Percentiles rank a stretch among this genome's conserved stretches.
These are phyloP conservation scores for Chalciporus sp. DNA, from an alignment of 1,284 basidiomycete genomes.

Conservation along the genomic window DNA sequence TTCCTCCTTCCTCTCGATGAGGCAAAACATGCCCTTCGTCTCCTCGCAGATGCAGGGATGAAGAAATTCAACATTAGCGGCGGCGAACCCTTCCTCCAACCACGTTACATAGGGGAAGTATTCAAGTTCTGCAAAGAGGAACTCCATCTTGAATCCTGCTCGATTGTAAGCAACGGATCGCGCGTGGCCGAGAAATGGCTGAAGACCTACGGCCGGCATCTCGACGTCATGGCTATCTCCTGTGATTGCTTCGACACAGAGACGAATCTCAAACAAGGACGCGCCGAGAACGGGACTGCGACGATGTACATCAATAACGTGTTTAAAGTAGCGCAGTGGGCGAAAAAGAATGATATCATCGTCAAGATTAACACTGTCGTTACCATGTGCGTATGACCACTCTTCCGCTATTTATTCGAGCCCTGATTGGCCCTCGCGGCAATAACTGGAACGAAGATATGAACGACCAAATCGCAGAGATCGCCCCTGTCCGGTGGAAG, in stretches of 20 bases:
- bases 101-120: conserved; percentile 41
- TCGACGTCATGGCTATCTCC: conserved; percentile 46
- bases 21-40: conserved; percentile 40
- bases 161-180: conserved; percentile 43
- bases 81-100: conserved; percentile 44
- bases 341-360: conserved; percentile 30
- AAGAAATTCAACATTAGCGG: conserved; percentile 46
- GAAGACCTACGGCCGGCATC: conserved; percentile 40
- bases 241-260: conserved; percentile 44
- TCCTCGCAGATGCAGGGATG: conserved; percentile 42
- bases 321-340: conserved; percentile 12
- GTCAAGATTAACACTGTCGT: conserved; percentile 17
- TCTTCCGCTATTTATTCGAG: not conserved
- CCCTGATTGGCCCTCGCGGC: not conserved
- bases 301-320: conserved; percentile 17
- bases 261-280: conserved; percentile 39
- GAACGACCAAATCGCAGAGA: conserved; percentile 15
- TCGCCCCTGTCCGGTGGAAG: conserved; percentile 18
- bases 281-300: conserved; percentile 35
- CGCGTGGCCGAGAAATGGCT: conserved; percentile 46
- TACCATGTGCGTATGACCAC: conserved; percentile 9
- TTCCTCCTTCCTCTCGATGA: conserved; percentile 39
- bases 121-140: conserved; percentile 46
- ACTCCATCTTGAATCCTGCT: conserved; percentile 40
- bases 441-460: conserved; percentile 23